Base-by-base conservation (phyloP, 805 yeast genomes). In the Yarrowia phangngaensis region DNA sequence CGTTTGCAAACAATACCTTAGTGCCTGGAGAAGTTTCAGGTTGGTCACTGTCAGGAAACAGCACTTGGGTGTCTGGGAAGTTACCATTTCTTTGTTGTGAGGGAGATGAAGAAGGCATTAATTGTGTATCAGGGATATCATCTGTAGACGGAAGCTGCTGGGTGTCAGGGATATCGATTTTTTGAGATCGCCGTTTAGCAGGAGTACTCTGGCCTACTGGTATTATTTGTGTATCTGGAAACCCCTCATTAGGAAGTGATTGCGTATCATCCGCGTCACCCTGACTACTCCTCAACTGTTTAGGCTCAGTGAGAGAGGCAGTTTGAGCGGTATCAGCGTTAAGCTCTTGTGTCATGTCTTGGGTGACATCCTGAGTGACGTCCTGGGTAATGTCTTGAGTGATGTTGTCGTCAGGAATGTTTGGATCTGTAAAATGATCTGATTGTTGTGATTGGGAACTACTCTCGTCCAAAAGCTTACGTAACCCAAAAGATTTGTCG, bases 361-460 rank as follows among this genome's bases (percentile, higher is more conserved):
- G 45, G 19, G 45, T 36, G 13, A 26, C 13, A 2, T 38, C 45
- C 32, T 38, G 45, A 9, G 45, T 38, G 19, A 19, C 43, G 14
- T 36, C 43, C 20, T 15, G 20, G 23, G 23, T 36, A 4, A n/a
- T 23, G 2, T 26, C 43, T 20, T n/a, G n/a, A n/a, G n/a, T n/a
- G n/a, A 9, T 22, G 24, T 22, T 9, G 24, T 35, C 43, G 30
- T 35, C 43, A 8, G 43, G 43, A 17, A 35, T 35, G 4, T 24
- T 23, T 0, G 23, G 32, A 4, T 16, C 23, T 11, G 23, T 22
- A 2, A 34, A 20, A 9, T 34, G 40, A 3, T 24, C 30, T 4
- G 23, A 29, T 5, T 22, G 11, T 24, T 17, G 45, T 4, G 45
- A 26, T 14, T 38, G 26, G 15, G 43, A 34, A 14, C 15, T 23